phyloP scores from a whole-genome alignment of 2,329 filamentous ascomycete species.

The Chrysoporthe cubensis region DNA sequence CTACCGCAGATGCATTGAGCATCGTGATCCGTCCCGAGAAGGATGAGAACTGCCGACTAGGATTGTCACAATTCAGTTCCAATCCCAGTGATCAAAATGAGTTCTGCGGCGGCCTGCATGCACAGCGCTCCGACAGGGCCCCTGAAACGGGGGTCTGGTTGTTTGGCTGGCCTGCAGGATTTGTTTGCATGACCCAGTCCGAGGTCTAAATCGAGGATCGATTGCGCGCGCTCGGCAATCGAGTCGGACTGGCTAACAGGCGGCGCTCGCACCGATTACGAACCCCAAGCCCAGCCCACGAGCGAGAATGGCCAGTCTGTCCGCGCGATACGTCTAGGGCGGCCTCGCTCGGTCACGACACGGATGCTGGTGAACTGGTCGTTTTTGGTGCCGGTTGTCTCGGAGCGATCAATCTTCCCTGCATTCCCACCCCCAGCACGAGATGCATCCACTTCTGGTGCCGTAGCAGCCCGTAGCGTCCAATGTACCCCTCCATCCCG shows the following conservation, averaged over 20 bases:
- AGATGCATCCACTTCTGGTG: constrained; percentile 9
- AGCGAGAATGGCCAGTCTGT: neutral
- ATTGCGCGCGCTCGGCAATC: neutral
- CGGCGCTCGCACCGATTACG: too few relatives aligned
- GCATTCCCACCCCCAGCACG: neutral
- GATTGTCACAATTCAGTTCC: too few relatives aligned
- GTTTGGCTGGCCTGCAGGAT: neutral
- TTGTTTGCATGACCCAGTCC: neutral
- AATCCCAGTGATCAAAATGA: too few relatives aligned
- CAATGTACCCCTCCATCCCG: constrained; percentile 22
- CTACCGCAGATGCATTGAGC: too few relatives aligned
- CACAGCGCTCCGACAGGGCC: neutral
- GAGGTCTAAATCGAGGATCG: neutral
- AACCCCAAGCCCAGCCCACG: too few relatives aligned
- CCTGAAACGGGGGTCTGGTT: neutral
- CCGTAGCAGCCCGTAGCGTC: neutral
- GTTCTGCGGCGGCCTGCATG: neutral
- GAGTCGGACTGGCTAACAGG: neutral
- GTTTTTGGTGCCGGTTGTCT: constrained; percentile 1
- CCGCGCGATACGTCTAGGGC: neutral
- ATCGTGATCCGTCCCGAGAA: too few relatives aligned
- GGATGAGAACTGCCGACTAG: too few relatives aligned
- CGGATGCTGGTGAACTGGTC: neutral
- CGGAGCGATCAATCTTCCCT: constrained; percentile 1
- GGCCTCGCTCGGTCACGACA: neutral